A percentile compares a stretch with the other conserved stretches of the same genome.
Conservation (phyloP, 306 rosid genomes). For the Acacia confusa region DNA sequence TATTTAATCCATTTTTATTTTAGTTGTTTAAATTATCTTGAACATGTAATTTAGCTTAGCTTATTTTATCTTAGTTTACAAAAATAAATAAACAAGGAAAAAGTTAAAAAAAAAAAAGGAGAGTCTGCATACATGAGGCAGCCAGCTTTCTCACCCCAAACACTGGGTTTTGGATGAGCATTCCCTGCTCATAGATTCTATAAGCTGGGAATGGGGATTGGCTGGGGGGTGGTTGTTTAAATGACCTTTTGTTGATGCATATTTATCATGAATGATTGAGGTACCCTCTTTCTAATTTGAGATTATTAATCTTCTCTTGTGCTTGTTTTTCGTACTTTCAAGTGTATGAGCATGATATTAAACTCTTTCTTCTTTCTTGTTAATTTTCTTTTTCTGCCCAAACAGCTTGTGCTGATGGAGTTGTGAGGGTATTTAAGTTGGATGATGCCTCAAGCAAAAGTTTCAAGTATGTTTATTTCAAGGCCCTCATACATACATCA, state of each 20-base stretch:
- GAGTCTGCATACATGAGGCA: too few relatives aligned
- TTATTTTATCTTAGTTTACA: too few relatives aligned
- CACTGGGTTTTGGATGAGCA: too few relatives aligned
- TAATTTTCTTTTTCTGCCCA: conserved; percentile 25
- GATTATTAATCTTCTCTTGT: conserved; percentile 10
- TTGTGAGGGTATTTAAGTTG: conserved; percentile 87
- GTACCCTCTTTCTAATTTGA: conserved; percentile 12
- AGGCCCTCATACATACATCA: conserved; percentile 8
- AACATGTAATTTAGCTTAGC: too few relatives aligned
- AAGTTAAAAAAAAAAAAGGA: too few relatives aligned
- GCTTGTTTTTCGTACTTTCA: conserved; percentile 19
- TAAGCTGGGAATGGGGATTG: background rate
- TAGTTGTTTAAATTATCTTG: too few relatives aligned
- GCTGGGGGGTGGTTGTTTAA: background rate
- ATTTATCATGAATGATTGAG: conserved; percentile 19
- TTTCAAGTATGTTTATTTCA: conserved; percentile 73
- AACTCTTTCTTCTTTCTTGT: conserved; percentile 21
- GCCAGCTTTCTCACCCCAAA: too few relatives aligned
- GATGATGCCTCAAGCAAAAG: conserved; percentile 94
- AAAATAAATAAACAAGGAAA: too few relatives aligned
- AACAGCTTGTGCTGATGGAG: conserved; percentile 96
- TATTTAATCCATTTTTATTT: too few relatives aligned
- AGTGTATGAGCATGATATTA: conserved; percentile 9
- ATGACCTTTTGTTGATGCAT: conserved; percentile 1
- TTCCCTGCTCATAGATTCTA: too few relatives aligned